Evolutionary conservation across 495 filamentous ascomycete species (phyloP).

Genomic region (Viridothelium virens): DNA sequence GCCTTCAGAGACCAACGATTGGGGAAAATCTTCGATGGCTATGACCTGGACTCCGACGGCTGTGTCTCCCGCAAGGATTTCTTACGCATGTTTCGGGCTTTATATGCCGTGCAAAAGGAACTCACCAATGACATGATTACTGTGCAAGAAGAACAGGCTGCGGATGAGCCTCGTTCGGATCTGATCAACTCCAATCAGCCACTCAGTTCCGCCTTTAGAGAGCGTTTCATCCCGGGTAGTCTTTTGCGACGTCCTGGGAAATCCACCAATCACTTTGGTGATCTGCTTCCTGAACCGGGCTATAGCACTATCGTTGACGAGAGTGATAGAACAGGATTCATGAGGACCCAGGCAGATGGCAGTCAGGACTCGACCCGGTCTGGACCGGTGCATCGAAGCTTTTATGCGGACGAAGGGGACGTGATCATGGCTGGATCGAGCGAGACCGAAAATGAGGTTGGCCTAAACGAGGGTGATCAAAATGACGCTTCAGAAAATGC

Average conservation of each 20-base stretch:
- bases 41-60: conserved; percentile 86
- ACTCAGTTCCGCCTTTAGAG: conserved; percentile 31
- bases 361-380: conserved; percentile 55
- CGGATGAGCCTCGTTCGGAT: conserved; percentile 27
- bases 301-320: conserved; percentile 20
- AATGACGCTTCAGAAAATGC: conserved; percentile 29
- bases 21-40: conserved; percentile 72
- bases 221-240: conserved; percentile 25
- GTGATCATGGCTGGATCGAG: conserved; percentile 51
- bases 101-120: conserved; percentile 78
- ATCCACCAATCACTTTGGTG: conserved; percentile 15
- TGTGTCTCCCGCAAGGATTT: conserved; percentile 84
- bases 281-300: conserved; percentile 18
- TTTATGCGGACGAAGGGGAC: conserved; percentile 77
- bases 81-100: conserved; percentile 81
- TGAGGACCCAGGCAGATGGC: conserved; percentile 34
- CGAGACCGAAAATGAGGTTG: conserved; percentile 36
- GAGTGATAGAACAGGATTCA: conserved; percentile 39
- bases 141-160: conserved; percentile 62
- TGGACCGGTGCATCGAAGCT: conserved; percentile 63
- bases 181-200: conserved; percentile 38
- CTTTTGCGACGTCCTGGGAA: conserved; percentile 18
- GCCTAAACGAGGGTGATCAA: conserved; percentile 52
- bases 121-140: conserved; percentile 78
- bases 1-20: conserved; percentile 52